Base-by-base conservation (phyloP, 2,329 filamentous ascomycete genomes). In the Diaporthe sp. region DNA sequence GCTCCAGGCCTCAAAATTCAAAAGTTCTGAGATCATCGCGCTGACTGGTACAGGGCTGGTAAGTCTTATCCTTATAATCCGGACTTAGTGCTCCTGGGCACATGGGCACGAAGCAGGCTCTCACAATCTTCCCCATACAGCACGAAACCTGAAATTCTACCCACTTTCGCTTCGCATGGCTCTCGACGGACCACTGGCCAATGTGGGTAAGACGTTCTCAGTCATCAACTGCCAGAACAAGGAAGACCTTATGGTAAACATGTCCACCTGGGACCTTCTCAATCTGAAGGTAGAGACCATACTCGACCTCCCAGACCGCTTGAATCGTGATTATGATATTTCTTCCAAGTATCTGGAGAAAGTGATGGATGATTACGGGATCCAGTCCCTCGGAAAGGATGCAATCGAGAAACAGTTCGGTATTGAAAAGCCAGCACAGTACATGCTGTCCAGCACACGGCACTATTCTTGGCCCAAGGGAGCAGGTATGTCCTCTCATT, bases 381-480 rank as follows among this genome's bases (percentile, higher is more conserved):
- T 88, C 22, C 85, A 87, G 75, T 84, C 85, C 0, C 80, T 82
- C 0, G 85, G 86, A 0, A 85, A 85, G 13, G 83, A 84, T 8
- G 65, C 74, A 0, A 78, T 88, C 1, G 85, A 87, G 73, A 78
- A 78, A 6, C 74, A 82, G 20, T 86, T 82, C 55, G 73, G 78
- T 0, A 80, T 85, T 2, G 61, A 73, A 8, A 81, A 84, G 28
- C 83, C 83, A 0, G 78, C 77, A 2, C 80, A 84, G 71, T 85
- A 84, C 60, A 81, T 87, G 73, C 75, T 87, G 6, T 79, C 82
- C n/a, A 84, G 80, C 13, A 88, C 86, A 1, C 80, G 83, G 0
- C 87, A 88, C 76, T 88, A 88, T 76, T 88, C 86, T 0, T 88
- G 87, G 87, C 86, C 86, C 0, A 88, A 88, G 73, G 83, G 83